A percentile compares a stretch with the other conserved stretches of the same genome.
Evolutionary conservation across 2,329 filamentous ascomycete species (phyloP).

Genomic region (Talaromyces amestolkiae): DNA sequence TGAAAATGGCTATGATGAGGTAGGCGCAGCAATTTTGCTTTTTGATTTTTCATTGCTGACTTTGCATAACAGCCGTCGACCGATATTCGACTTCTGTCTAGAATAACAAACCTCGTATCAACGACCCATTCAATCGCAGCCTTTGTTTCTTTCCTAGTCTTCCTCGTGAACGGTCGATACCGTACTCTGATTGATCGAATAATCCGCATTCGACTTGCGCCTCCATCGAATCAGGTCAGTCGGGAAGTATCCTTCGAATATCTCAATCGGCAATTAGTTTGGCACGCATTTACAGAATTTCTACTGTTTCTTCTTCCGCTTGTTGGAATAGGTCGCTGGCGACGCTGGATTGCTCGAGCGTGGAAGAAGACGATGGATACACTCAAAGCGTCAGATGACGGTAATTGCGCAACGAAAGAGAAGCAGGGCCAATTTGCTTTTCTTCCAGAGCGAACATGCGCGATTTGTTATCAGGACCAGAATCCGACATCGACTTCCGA

Average conservation of each 20-base stretch:
- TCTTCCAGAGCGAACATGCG: conserved; percentile 88
- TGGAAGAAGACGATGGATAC: conserved; percentile 77
- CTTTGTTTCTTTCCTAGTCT: conserved; percentile 82
- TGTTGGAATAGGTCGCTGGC: conserved; percentile 92
- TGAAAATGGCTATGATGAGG: conserved; percentile 70
- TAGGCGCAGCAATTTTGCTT: conserved; percentile 18
- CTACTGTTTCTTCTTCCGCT: conserved; percentile 94
- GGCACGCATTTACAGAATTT: conserved; percentile 99
- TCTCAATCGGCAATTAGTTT: conserved; percentile 93
- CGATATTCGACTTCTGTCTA: conserved; percentile 59
- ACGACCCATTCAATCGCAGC: conserved; percentile 78
- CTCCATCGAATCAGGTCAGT: conserved; percentile 79
- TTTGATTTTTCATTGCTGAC: not conserved
- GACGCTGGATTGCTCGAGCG: conserved; percentile 79
- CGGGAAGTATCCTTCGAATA: conserved; percentile 97
- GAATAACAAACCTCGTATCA: conserved; percentile 65
- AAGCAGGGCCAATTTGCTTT: conserved; percentile 74
- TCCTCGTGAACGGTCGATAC: conserved; percentile 86
- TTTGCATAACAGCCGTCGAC: conserved; percentile 39
- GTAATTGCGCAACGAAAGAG: conserved; percentile 50
- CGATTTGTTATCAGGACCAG: conserved; percentile 94
- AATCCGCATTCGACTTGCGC: conserved; percentile 77
- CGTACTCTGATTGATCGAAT: conserved; percentile 84
- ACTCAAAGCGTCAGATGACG: conserved; percentile 45
- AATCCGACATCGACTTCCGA: conserved; percentile 71